Evolutionary conservation across 2,329 filamentous ascomycete genomes (phyloP), one percentile per base, ranked within the genome.

Genomic region (Ophiostoma sp.): DNA sequence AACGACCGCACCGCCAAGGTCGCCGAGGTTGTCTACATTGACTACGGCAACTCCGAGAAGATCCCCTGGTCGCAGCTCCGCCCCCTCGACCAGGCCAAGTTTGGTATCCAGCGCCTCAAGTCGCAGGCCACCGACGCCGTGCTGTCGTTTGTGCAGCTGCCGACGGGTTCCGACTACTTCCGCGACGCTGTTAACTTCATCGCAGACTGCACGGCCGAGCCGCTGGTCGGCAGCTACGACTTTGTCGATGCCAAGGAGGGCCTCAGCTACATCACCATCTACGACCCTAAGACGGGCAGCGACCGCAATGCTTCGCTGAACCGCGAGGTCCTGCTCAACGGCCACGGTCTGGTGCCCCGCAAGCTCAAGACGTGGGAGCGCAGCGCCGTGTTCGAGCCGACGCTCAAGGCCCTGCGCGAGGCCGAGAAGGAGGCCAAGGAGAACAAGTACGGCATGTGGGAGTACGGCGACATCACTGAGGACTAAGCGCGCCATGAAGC

Each of bases 381-480:
- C 72, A 88, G 87, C 82, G 84, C 83, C 74, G 90, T 89, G 9
- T 93, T 93, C 63, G 87, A 88, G 73, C 87, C 92, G 45, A 89
- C 94, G 59, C 83, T 97, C 75, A 88, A 90, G 81, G 88, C 89
- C 78, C 84, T 98, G 75, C 91, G 89, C 79, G 88, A 92, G 81
- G 88, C 92, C 70, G 92, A 97, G 85, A 86, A 87, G 48, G 87
- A 91, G 81, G 95, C 95, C 4, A 97, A 97, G 88, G 85, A 88
- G 72, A 90, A 91, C 73, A 89, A 94, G 75, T 86, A 90, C 77
- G 96, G 96, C 59, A 96, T 97, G 88, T 99, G 95, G 95, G 96
- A 99, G 87, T 99, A 98, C 83, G 96, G 96, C 78, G 96, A 98
- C 82, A 87, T 97, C 80, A 97, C 94, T 17, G 95, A 97, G 85